These are phyloP conservation scores for Scheffersomyces amazonensis DNA, from an alignment of 805 yeast species.

Conservation along the genomic window DNA sequence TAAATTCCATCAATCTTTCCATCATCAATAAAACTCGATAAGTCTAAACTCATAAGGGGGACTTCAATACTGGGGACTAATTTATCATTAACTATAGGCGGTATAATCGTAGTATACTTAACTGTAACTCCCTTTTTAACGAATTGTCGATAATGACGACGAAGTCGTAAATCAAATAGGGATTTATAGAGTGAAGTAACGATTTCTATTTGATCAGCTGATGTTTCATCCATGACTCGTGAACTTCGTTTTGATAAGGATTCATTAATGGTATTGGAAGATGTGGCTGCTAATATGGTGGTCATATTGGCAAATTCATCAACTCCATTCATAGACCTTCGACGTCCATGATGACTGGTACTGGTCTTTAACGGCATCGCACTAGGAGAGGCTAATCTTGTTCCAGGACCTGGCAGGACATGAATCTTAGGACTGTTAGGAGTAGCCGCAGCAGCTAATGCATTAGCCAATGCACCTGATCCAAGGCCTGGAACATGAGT, in stretches of 20 bases:
- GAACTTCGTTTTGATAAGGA: not conserved
- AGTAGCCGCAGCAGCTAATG: not conserved
- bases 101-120: constrained; percentile 23
- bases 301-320: constrained; percentile 17
- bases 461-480: constrained; percentile 2
- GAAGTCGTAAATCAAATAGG: constrained; percentile 31
- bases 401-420: not conserved
- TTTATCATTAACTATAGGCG: constrained; percentile 35
- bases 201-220: constrained; percentile 19
- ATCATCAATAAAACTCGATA: constrained; percentile 28
- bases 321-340: constrained; percentile 2
- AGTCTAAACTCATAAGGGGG: constrained; percentile 31
- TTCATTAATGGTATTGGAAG: not conserved
- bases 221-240: not conserved
- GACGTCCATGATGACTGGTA: constrained; percentile 1
- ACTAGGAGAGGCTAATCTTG: not conserved
- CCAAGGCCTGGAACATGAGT: not conserved
- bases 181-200: constrained; percentile 31
- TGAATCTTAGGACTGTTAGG: not conserved
- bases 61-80: constrained; percentile 37
- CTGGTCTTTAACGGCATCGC: not conserved
- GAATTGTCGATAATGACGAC: constrained; percentile 25
- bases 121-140: constrained; percentile 8
- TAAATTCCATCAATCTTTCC: constrained; percentile 35
- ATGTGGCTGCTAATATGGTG: constrained; percentile 12